Evolutionary conservation across 495 filamentous ascomycete genomes (phyloP), one percentile per base, ranked within the genome.

Genomic region (Sordaria brevicollis): DNA sequence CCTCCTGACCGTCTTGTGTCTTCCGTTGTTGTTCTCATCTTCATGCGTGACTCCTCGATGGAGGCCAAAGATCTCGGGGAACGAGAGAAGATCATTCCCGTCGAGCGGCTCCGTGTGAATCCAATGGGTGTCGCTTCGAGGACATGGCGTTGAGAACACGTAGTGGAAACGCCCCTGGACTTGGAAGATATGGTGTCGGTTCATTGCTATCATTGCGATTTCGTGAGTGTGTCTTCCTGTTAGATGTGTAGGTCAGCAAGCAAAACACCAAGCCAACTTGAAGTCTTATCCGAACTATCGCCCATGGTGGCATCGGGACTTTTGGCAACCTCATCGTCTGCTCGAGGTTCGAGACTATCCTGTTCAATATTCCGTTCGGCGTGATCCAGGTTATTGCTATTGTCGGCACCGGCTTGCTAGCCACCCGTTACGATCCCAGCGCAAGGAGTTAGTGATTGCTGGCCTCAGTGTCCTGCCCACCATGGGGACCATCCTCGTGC

Each of bases 161-260:
- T 90, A 0, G 80, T 79, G 62, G 89, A 92, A 73, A 85, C 86
- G 17, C 80, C 86, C 34, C 74, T 86, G 21, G 89, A 92, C 72
- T 67, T 87, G 11, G n/a, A 92, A 92, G 79, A 89, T 89, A 1
- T 89, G 87, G 83, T 78, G 87, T 34, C 91, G 89, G 89, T 90
- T 91, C 73, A 76, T 84, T 3, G 75, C 89, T 70, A 86, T 91
- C 72, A 72, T 82, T 35, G 77, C 80, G 4, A 82, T 82, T 25
- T 83, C 81, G 77, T 79, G 65, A 35, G 78, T 76, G 4, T 35
- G 38, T 21, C 17, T 35, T 35, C 25, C 38, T 68, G 11, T 9
- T 65, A 10, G 5, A 19, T 54, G 33, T 21, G 19, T 7, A 65
- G 33, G 13, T 25, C 1, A 37, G 8, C 66, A 69, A 38, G 72